Conservation (phyloP, 2,329 filamentous ascomycete species). For the Zelopaecilomyces penicillatus region DNA sequence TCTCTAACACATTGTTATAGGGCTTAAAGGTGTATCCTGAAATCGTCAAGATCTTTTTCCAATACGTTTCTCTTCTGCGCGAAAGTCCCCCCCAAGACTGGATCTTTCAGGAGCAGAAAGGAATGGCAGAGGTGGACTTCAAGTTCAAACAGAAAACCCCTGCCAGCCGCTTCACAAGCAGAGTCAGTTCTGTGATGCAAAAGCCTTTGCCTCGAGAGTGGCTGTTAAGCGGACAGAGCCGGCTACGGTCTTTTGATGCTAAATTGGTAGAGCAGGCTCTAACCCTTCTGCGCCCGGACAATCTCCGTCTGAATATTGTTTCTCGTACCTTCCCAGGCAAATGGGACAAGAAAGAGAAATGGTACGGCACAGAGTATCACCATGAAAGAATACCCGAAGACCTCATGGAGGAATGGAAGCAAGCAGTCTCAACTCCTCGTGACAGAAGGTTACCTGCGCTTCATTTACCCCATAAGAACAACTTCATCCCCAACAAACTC, state of each 20-base stretch:
- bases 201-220: conserved; percentile 78
- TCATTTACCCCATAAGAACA: conserved; percentile 85
- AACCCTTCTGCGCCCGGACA: conserved; percentile 71
- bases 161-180: conserved; percentile 81
- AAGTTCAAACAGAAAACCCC: conserved; percentile 89
- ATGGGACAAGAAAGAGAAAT: conserved; percentile 86
- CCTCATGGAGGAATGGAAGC: conserved; percentile 62
- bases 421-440: conserved; percentile 50
- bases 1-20: conserved; percentile 20
- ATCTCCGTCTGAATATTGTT: conserved; percentile 76
- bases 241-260: conserved; percentile 73
- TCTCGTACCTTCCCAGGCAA: conserved; percentile 75
- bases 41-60: conserved; percentile 75
- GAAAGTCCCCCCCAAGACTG: conserved; percentile 77
- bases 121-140: conserved; percentile 87
- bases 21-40: conserved; percentile 73
- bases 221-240: conserved; percentile 71
- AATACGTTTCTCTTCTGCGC: conserved; percentile 81
- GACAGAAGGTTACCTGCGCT: conserved; percentile 59
- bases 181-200: conserved; percentile 82
- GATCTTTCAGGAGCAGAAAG: conserved; percentile 90
- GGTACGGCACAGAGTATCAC: conserved; percentile 95
- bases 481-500: conserved; percentile 88
- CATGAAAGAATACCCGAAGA: conserved; percentile 70
- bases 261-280: conserved; percentile 67